Base-by-base conservation (phyloP, 192 early-diverging fungal species). In the Rhizoclosmatium globosum region DNA sequence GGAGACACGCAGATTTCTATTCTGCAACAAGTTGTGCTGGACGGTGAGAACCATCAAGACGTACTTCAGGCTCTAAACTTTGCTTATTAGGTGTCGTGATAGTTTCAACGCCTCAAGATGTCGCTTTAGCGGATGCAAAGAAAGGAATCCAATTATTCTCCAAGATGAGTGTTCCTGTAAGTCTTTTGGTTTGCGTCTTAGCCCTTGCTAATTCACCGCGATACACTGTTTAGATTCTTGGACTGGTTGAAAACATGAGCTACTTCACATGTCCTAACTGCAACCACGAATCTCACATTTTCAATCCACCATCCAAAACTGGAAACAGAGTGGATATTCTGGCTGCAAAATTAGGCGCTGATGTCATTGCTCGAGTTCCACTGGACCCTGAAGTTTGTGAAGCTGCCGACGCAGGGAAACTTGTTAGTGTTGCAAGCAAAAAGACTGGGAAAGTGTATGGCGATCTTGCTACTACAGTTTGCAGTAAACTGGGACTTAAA, bases 61-160 rank as follows among this genome's bases (percentile, higher is more conserved):
- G 0, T 56, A 64, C 4, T 44, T 71, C 64, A 47, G 43, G 46
- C 11, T 43, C 2, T 64, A 50, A 44, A 47, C 11, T 53, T 1
- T 74, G 59, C 9, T 38, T 82, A 11, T n/a, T 75, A 79, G 94
- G 94, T 21, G 93, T 92, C 15, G 89, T 97, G 4, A 93, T 97
- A 78, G 91, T 97, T 3, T 94, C 95, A 2, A 97, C 96, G 0
- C 96, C 96, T 47, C 96, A 97, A 80, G 96, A 97, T 79, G 88
- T 97, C 79, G 94, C 96, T 2, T 82, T 96, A 31, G 82, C 89
- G 47, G 96, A 97, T 79, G 93, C 90, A 0, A 87, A 85, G 13
- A 94, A 94, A 75, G 96, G 94, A 4, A 86, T 90, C 67, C 89
- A 90, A 53, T 93, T 97, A 92, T 96, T 96, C 74, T 85, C 84